Conservation (phyloP, 139 green algal genomes). For the Chlamydomonas applanata region DNA sequence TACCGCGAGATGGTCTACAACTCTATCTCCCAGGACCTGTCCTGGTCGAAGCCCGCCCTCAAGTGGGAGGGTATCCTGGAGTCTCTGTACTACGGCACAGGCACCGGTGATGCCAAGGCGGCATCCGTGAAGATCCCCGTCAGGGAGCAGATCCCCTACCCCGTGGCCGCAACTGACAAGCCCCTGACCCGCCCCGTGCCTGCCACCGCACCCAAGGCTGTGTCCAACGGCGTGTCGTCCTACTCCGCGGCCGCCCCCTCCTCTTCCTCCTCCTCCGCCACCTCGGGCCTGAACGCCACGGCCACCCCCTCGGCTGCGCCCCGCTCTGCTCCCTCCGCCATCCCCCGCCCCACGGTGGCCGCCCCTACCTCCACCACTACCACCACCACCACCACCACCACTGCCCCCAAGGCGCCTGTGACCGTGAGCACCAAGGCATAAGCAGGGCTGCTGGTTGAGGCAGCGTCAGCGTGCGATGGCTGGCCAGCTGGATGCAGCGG, state of each 20-base stretch:
- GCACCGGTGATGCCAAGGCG: slow-evolving; percentile 20
- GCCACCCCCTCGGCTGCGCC: too few species aligned
- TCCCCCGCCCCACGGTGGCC: too few species aligned
- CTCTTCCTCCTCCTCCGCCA: not conserved
- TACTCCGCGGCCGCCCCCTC: not conserved
- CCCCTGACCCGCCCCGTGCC: slow-evolving; percentile 7
- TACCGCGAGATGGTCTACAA: slow-evolving; percentile 83
- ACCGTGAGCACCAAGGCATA: too few species aligned
- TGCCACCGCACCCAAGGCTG: not conserved
- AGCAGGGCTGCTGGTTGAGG: too few species aligned
- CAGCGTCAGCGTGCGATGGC: too few species aligned
- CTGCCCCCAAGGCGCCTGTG: too few species aligned
- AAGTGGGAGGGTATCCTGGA: slow-evolving; percentile 93
- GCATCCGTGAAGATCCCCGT: slow-evolving; percentile 35
- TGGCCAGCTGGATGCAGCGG: too few species aligned
- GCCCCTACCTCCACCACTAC: too few species aligned
- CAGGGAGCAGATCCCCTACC: slow-evolving; percentile 29
- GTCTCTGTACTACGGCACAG: slow-evolving; percentile 41
- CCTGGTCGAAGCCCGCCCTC: slow-evolving; percentile 85
- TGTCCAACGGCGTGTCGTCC: not conserved
- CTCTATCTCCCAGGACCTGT: slow-evolving; percentile 92
- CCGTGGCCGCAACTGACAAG: slow-evolving; percentile 19
- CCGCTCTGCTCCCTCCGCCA: too few species aligned
- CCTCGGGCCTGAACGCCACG: too few species aligned
- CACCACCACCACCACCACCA: too few species aligned